These are phyloP conservation scores for Teunomyces panamensis DNA, from an alignment of 805 yeast genomes.

Conservation along the genomic window DNA sequence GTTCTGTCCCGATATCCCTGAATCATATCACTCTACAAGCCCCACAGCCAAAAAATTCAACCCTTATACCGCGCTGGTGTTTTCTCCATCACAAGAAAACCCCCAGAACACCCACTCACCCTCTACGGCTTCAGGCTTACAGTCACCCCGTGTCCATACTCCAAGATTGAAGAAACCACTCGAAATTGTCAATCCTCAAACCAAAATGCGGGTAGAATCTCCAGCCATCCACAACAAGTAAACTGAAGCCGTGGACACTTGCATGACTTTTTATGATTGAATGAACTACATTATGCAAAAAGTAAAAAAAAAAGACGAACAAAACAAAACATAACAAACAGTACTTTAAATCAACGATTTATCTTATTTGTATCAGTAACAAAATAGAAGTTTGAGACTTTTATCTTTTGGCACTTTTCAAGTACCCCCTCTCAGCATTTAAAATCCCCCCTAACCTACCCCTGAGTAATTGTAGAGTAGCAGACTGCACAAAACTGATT, in stretches of 20 bases:
- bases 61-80: conserved; percentile 64
- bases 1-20: conserved; percentile 60
- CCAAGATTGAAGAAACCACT: conserved; percentile 59
- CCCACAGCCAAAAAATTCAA: conserved; percentile 52
- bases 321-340: no score
- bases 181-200: conserved; percentile 62
- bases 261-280: conserved; percentile 3
- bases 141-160: conserved; percentile 48
- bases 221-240: conserved; percentile 31
- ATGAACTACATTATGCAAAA: conserved; percentile 4
- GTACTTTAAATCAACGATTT: no score
- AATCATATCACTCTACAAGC: conserved; percentile 19
- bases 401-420: no score
- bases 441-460: no score
- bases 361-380: background rate
- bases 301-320: background rate
- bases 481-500: background rate
- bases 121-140: conserved; percentile 10
- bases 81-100: conserved; percentile 50
- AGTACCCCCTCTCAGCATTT: no score
- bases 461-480: no score
- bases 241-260: background rate
- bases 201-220: conserved; percentile 54
- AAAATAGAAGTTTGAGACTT: background rate
- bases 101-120: conserved; percentile 19